Base-by-base conservation (phyloP, 305 asterid genomes). In the Striga hermonthica region DNA sequence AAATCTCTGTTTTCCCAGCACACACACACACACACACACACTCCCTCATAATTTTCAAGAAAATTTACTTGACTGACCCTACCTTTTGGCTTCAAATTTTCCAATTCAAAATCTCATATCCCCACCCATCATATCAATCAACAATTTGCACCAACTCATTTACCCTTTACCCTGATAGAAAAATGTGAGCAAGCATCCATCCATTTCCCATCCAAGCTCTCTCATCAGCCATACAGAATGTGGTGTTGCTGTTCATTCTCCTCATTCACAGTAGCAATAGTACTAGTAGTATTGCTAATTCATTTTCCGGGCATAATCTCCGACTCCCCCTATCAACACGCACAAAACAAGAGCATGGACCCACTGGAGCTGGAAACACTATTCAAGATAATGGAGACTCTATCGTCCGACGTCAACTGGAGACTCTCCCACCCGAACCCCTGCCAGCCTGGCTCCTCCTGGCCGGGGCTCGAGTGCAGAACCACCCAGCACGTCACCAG, bases 391-490 rank as follows among this genome's bases (percentile, higher is more conserved):
- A 87, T 90, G 97, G 95, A 86, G 36, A 65, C 87, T 5, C 34
- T 86, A 8, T 87, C 97, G 1, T 71, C 71, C 39, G 95, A 87
- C 40, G 76, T 81, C 31, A 70, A 64, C 64, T 90, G 95, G 97
- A 71, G 92, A 71, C 69, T 22, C 36, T 75, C 91, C 1, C 70
- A 86, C 75, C 96, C 92, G 0, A 77, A 86, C 63, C 97, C 97
- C 9, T 90, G 97, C 59, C 81, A 76, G 37, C 82, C 83, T 0
- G 85, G 82, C 6, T 81, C 89, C 6, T 76, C 86, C 55, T 88
- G 96, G 93, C 71, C 66, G 4, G 97, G 97, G 12, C 83, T 90
- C 31, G 93, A 79, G 73, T 90, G 97, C 82, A 88, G 78, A 71
- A 22, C 70, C 65, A 57, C 47, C 69, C 96, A 22, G 2, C 31